Evolutionary conservation across 352 stramenopile species (phyloP), one percentile per base, ranked within the genome.

Genomic region (Globisporangium acanthophoron): DNA sequence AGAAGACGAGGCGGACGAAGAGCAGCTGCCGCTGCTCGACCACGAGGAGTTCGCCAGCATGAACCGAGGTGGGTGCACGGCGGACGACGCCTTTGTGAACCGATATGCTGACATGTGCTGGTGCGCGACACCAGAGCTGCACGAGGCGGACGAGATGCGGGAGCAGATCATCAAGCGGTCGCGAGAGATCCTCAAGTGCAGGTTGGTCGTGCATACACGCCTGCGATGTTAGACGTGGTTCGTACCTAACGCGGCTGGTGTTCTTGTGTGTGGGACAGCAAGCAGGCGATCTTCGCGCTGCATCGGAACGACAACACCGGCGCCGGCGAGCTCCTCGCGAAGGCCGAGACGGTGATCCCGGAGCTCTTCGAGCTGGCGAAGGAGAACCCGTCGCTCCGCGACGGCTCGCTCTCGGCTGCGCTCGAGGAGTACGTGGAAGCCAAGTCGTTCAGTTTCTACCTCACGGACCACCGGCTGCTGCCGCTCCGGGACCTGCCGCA

Each of bases 111-210:
- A 35, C 31, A 7, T 35, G 31, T 35, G 31, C 31, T 9, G 31
- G 31, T 35, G 31, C 31, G 5, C 31, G 31, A 11, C 5, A 9
- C 8, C 39, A 89, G 85, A 89, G 52, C 96, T 98, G 80, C 88
- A 97, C 58, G 75, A 95, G 65, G 80, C 92, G 44, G 94, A 98
- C 67, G 85, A 96, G 35, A 85, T 92, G 55, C 77, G 95, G 16
- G 95, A 98, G 72, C 70, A 85, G 56, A 87, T 98, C 52, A 98
- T 98, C 62, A 98, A 98, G 76, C 85, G 84, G 31, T 97, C 88
- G 39, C 76, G 95, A 27, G 94, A 98, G 65, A 94, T 96, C 55
- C 90, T 98, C 67, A 98, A 98, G 72, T 72, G 74, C 56, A 96
- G 80, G 83, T 88, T 44, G 27, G 53, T 39, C 18, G 8, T 27